Base-by-base conservation (phyloP, 306 rosid species). In the Glycyrrhiza uralensis region DNA sequence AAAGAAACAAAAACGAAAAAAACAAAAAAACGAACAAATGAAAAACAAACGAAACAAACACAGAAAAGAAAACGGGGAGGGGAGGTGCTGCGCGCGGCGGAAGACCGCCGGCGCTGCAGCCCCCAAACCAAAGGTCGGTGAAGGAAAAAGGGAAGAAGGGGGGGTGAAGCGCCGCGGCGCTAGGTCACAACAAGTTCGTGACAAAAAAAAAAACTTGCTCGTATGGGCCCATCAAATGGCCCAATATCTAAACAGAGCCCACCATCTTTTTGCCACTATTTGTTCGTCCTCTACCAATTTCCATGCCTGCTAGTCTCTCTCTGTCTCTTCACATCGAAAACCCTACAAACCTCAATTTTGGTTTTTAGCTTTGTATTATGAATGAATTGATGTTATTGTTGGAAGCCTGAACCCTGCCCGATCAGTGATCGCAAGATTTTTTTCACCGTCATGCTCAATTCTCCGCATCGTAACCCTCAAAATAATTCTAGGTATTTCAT, bases 401-500 rank as follows among this genome's bases (percentile, higher is more conserved):
- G 2, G 22, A 4, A 23, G n/a, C 15, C 3, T 15, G 35, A 41
- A 0, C 28, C 12, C 19, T 20, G 46, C 22, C 5, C 29, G 8
- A 20, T 50, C 56, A 7, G 2, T 52, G 26, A 52, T 65, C 57
- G 1, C 55, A 2, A 2, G 19, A 26, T 5, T 24, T 23, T 22
- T 6, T 23, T 24, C 19, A 41, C 8, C 33, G 0, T n/a, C 44
- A 24, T 45, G 47, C 19, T 32, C 6, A 33, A 41, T 18, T 11
- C 13, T 19, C 29, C 49, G 29, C 11, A 41, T 52, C 46, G 38
- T 42, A 9, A 7, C 41, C 42, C 32, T 0, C 29, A 17, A 30
- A 1, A 7, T 45, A 13, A 67, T 45, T 57, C 9, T 4, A 57
- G 80, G 75, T 68, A 68, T 58, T 54, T 19, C 18, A 68, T 58